Evolutionary conservation across 345 rosid species (phyloP).

Genomic region (Populus davidiana): DNA sequence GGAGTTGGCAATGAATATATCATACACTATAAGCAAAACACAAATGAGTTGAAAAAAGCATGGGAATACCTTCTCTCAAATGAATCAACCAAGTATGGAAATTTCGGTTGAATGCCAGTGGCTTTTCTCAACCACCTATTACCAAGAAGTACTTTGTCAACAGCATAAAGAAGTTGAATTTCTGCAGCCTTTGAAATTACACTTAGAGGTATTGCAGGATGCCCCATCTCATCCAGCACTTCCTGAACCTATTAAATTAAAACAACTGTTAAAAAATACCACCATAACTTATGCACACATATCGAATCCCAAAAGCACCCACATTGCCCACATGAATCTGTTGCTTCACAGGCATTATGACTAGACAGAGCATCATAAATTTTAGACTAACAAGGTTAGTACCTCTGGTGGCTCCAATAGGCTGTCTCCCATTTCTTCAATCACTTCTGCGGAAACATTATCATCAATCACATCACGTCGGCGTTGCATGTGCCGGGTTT

Average conservation of each 20-base stretch:
- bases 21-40: neutral
- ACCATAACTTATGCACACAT: neutral
- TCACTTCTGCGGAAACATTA: constrained; percentile 66
- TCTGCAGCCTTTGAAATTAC: constrained; percentile 96
- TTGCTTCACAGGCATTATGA: neutral
- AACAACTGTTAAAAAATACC: neutral
- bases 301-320: neutral
- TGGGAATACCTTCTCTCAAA: constrained; percentile 74
- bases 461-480: constrained; percentile 79
- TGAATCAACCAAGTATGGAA: constrained; percentile 86
- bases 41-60: neutral
- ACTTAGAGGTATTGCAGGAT: constrained; percentile 75
- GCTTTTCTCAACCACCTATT: constrained; percentile 93
- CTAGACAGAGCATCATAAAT: neutral
- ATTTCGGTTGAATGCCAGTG: constrained; percentile 88
- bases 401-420: constrained; percentile 94
- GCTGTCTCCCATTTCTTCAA: constrained; percentile 88
- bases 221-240: constrained; percentile 86
- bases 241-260: constrained; percentile 71
- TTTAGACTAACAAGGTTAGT: constrained; percentile 7
- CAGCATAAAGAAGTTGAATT: constrained; percentile 73
- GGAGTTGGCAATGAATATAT: neutral
- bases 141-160: constrained; percentile 78
- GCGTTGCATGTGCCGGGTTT: constrained; percentile 84
- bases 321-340: constrained; percentile 4